These are phyloP conservation scores for Diaporthe sp. DNA, from an alignment of 2,329 filamentous ascomycete genomes.

Conservation along the genomic window DNA sequence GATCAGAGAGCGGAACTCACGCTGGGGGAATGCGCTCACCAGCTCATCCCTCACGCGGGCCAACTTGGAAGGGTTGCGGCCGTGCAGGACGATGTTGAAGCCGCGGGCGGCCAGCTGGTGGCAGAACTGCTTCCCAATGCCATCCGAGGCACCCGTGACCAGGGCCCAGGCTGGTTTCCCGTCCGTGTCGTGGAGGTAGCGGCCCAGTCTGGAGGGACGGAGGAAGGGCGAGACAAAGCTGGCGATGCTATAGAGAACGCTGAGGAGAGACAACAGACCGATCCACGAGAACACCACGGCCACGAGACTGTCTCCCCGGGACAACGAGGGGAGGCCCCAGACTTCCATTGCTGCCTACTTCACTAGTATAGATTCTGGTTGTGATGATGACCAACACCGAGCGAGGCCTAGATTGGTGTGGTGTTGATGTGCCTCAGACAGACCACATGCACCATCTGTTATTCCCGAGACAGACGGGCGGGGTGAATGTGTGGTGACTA, in stretches of 20 bases:
- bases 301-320: conserved; percentile 18
- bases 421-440: neutral
- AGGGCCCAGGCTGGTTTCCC: conserved; percentile 56
- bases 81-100: conserved; percentile 70
- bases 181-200: conserved; percentile 42
- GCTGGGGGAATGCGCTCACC: conserved; percentile 51
- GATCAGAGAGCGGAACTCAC: conserved; percentile 55
- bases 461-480: neutral
- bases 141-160: conserved; percentile 67
- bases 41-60: conserved; percentile 55
- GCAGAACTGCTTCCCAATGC: conserved; percentile 65
- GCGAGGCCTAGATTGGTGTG: neutral
- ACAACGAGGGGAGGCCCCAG: neutral
- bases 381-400: neutral
- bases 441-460: neutral
- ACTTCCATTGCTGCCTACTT: neutral
- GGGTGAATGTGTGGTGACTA: neutral
- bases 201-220: conserved; percentile 41
- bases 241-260: conserved; percentile 38
- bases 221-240: conserved; percentile 32
- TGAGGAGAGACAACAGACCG: conserved; percentile 24
- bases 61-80: conserved; percentile 65
- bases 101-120: conserved; percentile 63
- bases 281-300: neutral
- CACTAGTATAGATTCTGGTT: too few relatives aligned